phyloP scores from a whole-genome alignment of 2,329 filamentous ascomycete species.

The Hypomyces perniciosus region DNA sequence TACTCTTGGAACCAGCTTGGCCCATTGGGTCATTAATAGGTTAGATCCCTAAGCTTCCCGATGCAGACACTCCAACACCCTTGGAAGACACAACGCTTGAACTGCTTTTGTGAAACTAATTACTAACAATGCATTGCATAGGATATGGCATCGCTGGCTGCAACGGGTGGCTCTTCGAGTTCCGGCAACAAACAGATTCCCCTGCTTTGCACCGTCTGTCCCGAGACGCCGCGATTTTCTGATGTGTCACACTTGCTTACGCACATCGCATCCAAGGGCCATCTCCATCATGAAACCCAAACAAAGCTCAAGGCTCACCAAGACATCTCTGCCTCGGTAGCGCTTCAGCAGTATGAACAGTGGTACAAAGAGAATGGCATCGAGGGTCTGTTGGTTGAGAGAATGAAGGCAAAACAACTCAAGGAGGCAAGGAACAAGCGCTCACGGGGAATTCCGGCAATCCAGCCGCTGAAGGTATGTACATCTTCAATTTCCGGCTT shows the following conservation, averaged over 20 bases:
- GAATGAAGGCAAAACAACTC: slow-evolving; percentile 69
- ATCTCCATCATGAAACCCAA: slow-evolving; percentile 78
- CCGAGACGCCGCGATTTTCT: slow-evolving; percentile 73
- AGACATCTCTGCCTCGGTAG: slow-evolving; percentile 57
- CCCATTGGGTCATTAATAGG: slow-evolving; percentile 7
- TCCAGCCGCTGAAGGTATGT: slow-evolving; percentile 19
- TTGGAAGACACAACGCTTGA: neutral
- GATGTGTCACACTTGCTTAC: slow-evolving; percentile 90
- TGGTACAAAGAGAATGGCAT: slow-evolving; percentile 75
- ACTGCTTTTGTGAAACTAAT: neutral
- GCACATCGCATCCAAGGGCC: slow-evolving; percentile 88
- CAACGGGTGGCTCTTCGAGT: slow-evolving; percentile 16
- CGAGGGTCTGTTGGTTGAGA: slow-evolving; percentile 66
- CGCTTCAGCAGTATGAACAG: slow-evolving; percentile 62
- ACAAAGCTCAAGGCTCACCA: slow-evolving; percentile 65
- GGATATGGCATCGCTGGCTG: slow-evolving; percentile 33
- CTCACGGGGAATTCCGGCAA: slow-evolving; percentile 19
- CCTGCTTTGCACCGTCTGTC: slow-evolving; percentile 77
- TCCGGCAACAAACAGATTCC: slow-evolving; percentile 44
- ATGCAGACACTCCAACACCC: neutral
- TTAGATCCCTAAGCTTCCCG: slow-evolving; percentile 1
- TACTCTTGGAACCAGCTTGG: slow-evolving; percentile 4
- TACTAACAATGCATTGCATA: slow-evolving; percentile 17
- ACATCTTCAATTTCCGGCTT: neutral
- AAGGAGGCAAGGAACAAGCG: slow-evolving; percentile 56